phyloP scores from a whole-genome alignment of 1,284 basidiomycete genomes.

The Trichosporon sp. region DNA sequence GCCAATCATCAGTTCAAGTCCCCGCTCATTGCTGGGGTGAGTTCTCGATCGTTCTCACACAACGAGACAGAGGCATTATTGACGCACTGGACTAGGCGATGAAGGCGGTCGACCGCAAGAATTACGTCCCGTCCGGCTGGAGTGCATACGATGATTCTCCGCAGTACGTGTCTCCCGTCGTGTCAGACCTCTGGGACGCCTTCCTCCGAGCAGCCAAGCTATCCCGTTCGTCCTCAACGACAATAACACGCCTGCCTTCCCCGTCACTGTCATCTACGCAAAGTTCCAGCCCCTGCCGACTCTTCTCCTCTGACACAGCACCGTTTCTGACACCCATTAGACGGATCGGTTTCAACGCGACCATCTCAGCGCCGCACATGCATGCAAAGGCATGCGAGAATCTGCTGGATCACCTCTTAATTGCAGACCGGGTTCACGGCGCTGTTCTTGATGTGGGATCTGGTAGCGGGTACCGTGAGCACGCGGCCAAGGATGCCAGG shows the following conservation, averaged over 20 bases:
- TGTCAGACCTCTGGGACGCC: neutral
- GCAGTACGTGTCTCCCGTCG: conserved; percentile 42
- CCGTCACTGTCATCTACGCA: neutral
- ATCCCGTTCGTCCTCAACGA: neutral
- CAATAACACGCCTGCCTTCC: neutral
- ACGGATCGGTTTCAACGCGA: conserved; percentile 54
- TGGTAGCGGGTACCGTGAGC: conserved; percentile 68
- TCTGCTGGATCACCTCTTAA: conserved; percentile 41
- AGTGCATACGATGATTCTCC: conserved; percentile 54
- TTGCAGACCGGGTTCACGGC: conserved; percentile 30
- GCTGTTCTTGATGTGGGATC: conserved; percentile 55
- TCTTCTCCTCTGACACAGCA: neutral
- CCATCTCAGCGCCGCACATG: conserved; percentile 58
- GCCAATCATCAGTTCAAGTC: conserved; percentile 46
- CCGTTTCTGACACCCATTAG: conserved; percentile 31
- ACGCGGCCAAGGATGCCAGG: neutral
- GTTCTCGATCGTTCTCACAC: conserved; percentile 12
- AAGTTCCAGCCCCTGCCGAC: neutral
- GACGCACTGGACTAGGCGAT: conserved; percentile 44
- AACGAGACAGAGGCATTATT: neutral
- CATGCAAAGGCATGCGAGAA: conserved; percentile 54
- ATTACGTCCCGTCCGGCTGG: conserved; percentile 42
- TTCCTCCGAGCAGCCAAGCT: neutral
- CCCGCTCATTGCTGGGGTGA: conserved; percentile 43
- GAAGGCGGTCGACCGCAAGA: conserved; percentile 50